Evolutionary conservation across 1,284 basidiomycete genomes (phyloP), one percentile per base, ranked within the genome.

Genomic region (Ganoderma lucidum): DNA sequence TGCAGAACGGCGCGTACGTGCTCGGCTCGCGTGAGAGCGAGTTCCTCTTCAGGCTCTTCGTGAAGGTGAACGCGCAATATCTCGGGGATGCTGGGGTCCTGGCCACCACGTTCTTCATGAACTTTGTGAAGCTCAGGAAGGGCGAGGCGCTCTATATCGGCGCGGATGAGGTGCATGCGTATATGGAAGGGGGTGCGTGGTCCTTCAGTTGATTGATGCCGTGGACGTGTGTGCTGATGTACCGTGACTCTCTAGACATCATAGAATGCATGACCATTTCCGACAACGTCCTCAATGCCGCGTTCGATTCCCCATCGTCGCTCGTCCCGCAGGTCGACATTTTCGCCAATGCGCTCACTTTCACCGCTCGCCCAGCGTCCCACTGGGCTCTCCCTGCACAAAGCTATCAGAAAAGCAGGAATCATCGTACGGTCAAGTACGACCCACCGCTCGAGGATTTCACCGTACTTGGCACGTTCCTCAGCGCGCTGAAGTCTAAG

Each of bases 251-350:
- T 3, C 23, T 23, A 97, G 96, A 98, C 79, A 96, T 96, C 81
- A 95, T 98, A 80, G 96, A 98, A 78, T 97, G 95, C 82, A 98
- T 97, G 96, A 96, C 96, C 10, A 94, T 95, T 68, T 97, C 95
- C 0, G 97, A 99, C 83, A 99, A 99, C 80, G 98, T 99, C 78
- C 96, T 99, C 64, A 94, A 97, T 61, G 97, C 96, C 3, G 97
- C 97, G 17, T 90, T 99, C 65, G 98, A 97, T 0, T 96, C 97
- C 8, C 70, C 72, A 2, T 55, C 62, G 8, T 53, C 72, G 58
- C 98, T 98, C 80, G 86, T 93, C 15, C 89, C 96, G 70, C 97
- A 99, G 78, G 90, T 98, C 32, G 88, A 90, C 3, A 97, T 96
- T 68, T 90, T 99, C 65, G 83, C 98, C 70, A 83, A 88, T 14